These are phyloP conservation scores for Phytophthora boehmeriae DNA, from an alignment of 352 stramenopile species.

Conservation along the genomic window DNA sequence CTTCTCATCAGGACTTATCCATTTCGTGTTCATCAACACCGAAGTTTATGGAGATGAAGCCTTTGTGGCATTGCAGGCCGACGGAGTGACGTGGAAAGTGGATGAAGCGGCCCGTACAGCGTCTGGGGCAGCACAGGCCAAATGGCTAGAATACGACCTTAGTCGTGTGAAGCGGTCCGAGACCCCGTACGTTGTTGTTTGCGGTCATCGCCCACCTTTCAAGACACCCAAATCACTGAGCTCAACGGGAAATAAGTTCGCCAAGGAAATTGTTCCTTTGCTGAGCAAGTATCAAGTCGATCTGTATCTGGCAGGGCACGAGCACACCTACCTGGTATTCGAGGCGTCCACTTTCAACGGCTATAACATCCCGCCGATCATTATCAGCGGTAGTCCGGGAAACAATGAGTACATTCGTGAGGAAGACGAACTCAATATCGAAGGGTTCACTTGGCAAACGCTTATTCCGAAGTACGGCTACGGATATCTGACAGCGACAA, in stretches of 20 bases:
- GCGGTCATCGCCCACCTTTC: constrained; percentile 71
- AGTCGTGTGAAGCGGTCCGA: constrained; percentile 59
- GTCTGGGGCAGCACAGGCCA: constrained; percentile 38
- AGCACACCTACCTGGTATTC: constrained; percentile 77
- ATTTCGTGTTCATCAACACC: constrained; percentile 84
- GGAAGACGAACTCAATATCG: constrained; percentile 49
- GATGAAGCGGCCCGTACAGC: constrained; percentile 46
- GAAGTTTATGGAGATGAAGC: constrained; percentile 78
- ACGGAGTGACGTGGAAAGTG: constrained; percentile 56
- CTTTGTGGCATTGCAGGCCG: constrained; percentile 46
- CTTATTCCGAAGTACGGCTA: constrained; percentile 80
- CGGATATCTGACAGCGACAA: constrained; percentile 69
- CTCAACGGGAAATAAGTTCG: constrained; percentile 55
- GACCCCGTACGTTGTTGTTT: constrained; percentile 80
- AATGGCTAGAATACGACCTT: constrained; percentile 77
- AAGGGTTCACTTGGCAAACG: constrained; percentile 62
- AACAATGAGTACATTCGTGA: constrained; percentile 82
- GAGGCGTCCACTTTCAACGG: constrained; percentile 52
- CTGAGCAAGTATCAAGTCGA: constrained; percentile 80
- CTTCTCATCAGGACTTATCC: constrained; percentile 63
- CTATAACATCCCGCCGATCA: constrained; percentile 68
- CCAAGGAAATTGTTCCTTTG: constrained; percentile 67
- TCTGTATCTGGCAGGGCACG: constrained; percentile 70
- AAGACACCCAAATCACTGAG: constrained; percentile 60
- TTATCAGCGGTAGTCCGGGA: constrained; percentile 72